Conservation (phyloP, 2,329 filamentous ascomycete species). For the Fusarium nodosum region DNA sequence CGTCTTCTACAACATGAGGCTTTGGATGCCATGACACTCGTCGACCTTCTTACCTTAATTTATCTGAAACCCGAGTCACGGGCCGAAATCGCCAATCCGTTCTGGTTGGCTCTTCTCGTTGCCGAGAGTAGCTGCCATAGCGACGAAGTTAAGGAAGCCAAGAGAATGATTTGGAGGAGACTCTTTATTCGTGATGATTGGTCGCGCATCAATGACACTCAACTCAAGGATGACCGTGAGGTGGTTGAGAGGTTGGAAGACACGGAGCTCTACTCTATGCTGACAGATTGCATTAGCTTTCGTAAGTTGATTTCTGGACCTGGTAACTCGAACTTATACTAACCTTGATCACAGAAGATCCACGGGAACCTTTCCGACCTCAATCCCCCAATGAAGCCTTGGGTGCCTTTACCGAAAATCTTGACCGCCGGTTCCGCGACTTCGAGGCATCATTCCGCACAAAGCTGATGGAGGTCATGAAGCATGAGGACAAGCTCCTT, state of each 20-base stretch:
- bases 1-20: constrained; percentile 79
- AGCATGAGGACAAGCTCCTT: constrained; percentile 77
- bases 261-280: constrained; percentile 77
- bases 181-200: constrained; percentile 89
- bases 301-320: constrained; percentile 64
- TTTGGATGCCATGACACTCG: constrained; percentile 73
- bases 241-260: constrained; percentile 72
- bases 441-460: constrained; percentile 74
- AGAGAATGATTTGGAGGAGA: constrained; percentile 84
- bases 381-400: constrained; percentile 67
- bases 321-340: constrained; percentile 39
- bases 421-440: constrained; percentile 71
- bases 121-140: constrained; percentile 67
- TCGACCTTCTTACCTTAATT: constrained; percentile 86
- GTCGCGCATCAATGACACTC: constrained; percentile 82
- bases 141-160: constrained; percentile 70
- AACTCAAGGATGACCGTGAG: constrained; percentile 77
- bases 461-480: constrained; percentile 78
- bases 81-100: constrained; percentile 75
- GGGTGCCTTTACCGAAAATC: constrained; percentile 71
- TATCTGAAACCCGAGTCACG: constrained; percentile 59
- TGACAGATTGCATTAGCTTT: constrained; percentile 73
- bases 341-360: constrained; percentile 56
- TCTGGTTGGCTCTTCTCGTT: constrained; percentile 78
- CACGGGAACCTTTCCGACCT: constrained; percentile 60